Percentiles rank a stretch among this genome's conserved stretches.
These are phyloP conservation scores for Arthrobotrys entomopaga DNA, from an alignment of 2,329 filamentous ascomycete species.

Conservation along the genomic window DNA sequence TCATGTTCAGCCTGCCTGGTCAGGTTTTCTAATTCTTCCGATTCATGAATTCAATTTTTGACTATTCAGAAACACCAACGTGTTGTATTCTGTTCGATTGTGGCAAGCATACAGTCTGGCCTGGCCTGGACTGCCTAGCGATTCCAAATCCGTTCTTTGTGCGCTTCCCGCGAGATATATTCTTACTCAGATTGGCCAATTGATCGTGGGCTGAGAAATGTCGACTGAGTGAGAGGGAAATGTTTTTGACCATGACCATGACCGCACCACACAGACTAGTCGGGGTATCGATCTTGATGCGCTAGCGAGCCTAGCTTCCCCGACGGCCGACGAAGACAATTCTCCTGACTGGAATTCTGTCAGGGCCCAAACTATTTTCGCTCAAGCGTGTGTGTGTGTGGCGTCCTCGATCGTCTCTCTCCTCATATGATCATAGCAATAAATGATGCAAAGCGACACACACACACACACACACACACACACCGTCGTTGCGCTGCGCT, in stretches of 20 bases:
- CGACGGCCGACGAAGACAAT: slow-evolving; percentile 7
- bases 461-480: too few relatives aligned
- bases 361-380: slow-evolving; percentile 26
- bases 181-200: not conserved
- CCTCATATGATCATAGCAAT: not conserved
- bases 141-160: not conserved
- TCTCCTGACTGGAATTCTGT: slow-evolving; percentile 41
- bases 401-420: not conserved
- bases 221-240: slow-evolving; percentile 33
- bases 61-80: slow-evolving; percentile 4
- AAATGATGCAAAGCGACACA: not conserved
- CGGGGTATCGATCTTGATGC: slow-evolving; percentile 37
- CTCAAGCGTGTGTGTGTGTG: slow-evolving; percentile 11
- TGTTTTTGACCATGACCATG: slow-evolving; percentile 17
- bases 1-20: too few relatives aligned
- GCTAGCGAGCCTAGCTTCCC: slow-evolving; percentile 10
- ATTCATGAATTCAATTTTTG: not conserved
- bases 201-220: slow-evolving; percentile 26
- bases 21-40: too few relatives aligned
- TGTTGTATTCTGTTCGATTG: not conserved
- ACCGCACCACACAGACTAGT: slow-evolving; percentile 40
- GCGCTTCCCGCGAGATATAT: not conserved
- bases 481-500: not conserved
- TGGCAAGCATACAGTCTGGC: not conserved
- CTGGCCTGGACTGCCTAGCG: too few relatives aligned